These are phyloP conservation scores for Penicillium maclennaniae DNA, from an alignment of 495 filamentous ascomycete genomes.

Conservation along the genomic window DNA sequence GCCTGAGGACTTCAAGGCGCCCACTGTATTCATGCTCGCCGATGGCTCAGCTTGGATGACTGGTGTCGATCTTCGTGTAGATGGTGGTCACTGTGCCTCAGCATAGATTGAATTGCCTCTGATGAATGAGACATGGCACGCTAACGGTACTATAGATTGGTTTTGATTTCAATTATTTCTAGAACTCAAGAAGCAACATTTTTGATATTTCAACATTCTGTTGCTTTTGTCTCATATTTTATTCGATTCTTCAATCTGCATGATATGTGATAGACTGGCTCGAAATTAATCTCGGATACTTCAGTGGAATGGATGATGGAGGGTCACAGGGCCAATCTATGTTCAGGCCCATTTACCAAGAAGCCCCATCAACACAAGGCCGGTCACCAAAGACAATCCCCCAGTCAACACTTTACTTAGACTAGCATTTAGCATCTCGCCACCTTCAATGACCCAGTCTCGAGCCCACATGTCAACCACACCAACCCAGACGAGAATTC, in stretches of 20 bases:
- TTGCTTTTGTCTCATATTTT: too few species aligned
- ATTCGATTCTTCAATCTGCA: too few species aligned
- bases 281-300: too few species aligned
- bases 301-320: too few species aligned
- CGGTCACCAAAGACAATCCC: slow-evolving; percentile 30
- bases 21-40: slow-evolving; percentile 41
- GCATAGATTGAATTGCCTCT: slow-evolving; percentile 11
- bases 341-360: slow-evolving; percentile 45
- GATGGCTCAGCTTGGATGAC: slow-evolving; percentile 43
- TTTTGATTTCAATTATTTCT: not conserved
- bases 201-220: too few species aligned
- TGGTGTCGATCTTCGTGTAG: slow-evolving; percentile 35
- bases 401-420: slow-evolving; percentile 30
- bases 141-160: slow-evolving; percentile 11
- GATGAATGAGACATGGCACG: slow-evolving; percentile 13
- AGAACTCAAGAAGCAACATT: too few species aligned
- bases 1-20: slow-evolving; percentile 40
- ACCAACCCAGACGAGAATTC: slow-evolving; percentile 45
- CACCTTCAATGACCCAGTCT: slow-evolving; percentile 44
- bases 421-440: slow-evolving; percentile 36
- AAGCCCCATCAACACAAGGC: slow-evolving; percentile 39
- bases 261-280: too few species aligned
- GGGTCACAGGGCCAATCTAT: too few species aligned
- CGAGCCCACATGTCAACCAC: slow-evolving; percentile 45
- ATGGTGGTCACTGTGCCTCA: slow-evolving; percentile 40